Evolutionary conservation across 192 early-diverging fungal species (phyloP), one percentile per base, ranked within the genome.

Genomic region (Coemansia sp.): DNA sequence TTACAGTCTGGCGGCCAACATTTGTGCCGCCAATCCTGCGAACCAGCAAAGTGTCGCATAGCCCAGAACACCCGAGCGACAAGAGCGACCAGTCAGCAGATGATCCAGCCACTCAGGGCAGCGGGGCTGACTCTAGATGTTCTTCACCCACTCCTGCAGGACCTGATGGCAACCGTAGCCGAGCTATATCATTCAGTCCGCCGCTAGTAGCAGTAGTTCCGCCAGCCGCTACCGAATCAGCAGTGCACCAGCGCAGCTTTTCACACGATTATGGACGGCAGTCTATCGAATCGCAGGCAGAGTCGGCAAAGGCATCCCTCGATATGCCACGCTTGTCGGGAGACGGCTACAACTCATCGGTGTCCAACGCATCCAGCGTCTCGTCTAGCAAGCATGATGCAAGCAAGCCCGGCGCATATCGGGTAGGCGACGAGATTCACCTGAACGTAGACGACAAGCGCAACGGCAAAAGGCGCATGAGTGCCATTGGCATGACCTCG

Each of bases 1-100:
- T 78, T 41, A 71, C 75, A 1, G 56, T 78, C n/a, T 71, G 68
- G 75, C 68, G 67, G 3, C 73, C 73, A n/a, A 64, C 57, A 12
- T 64, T 59, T 64, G 62, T 71, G 53, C 62, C 69, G n/a, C 26
- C 20, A 3, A 60, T 64, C 17, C 47, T 71, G 58, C 56, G 69
- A 39, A 18, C 57, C 1, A 44, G 53, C 40, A 49, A 47, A 30
- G 45, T 30, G 5, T 23, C 57, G 4, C 28, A 42, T 1, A 39
- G 38, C 12, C 36, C 54, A 1, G 54, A 40, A 2, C 56, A 67
- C 10, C 36, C 48, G 15, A 40, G 62, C 23, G 51, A 53, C 3
- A 40, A 20, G 11, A 54, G 59, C 55, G 59, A 69, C 11, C 15
- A 49, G 32, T 58, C 66, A 9, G 38, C 36, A 10, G 55, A 55